phyloP scores from a whole-genome alignment of 192 early-diverging fungal genomes.

The Coemansia sp. region DNA sequence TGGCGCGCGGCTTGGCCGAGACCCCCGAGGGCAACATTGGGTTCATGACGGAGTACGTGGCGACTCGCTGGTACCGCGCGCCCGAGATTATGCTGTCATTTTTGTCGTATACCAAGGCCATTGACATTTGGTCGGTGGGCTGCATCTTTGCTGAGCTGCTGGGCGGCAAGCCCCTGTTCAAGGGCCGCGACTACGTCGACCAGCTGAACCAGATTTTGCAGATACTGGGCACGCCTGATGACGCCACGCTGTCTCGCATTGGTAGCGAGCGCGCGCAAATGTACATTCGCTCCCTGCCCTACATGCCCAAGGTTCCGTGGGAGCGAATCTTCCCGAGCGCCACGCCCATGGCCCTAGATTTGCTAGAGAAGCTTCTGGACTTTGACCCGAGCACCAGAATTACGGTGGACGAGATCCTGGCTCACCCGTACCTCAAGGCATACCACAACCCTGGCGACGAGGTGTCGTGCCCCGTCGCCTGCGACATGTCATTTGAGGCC shows the following conservation, averaged over 20 bases:
- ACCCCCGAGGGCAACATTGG: conserved; percentile 80
- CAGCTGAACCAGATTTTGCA: conserved; percentile 97
- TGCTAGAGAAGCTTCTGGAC: conserved; percentile 84
- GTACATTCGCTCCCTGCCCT: conserved; percentile 91
- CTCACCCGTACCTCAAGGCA: conserved; percentile 89
- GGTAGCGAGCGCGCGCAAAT: conserved; percentile 94
- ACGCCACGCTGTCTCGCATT: conserved; percentile 81
- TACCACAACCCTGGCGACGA: conserved; percentile 94
- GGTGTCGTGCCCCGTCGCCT: conserved; percentile 47
- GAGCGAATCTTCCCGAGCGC: conserved; percentile 86
- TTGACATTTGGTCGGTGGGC: conserved; percentile 98
- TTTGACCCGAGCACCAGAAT: conserved; percentile 95
- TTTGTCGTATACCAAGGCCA: conserved; percentile 98
- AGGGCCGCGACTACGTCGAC: conserved; percentile 97
- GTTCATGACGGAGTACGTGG: conserved; percentile 99
- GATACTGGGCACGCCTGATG: conserved; percentile 96
- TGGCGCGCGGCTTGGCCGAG: conserved; percentile 91
- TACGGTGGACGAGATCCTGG: conserved; percentile 90
- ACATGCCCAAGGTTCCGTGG: conserved; percentile 90
- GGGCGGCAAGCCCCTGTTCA: conserved; percentile 92
- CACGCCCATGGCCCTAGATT: conserved; percentile 77
- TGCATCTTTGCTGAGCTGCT: conserved; percentile 99
- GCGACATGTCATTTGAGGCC: conserved; percentile 52
- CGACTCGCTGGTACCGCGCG: conserved; percentile 99
- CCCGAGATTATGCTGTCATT: conserved; percentile 99